Evolutionary conservation across 164 flowering plant species (phyloP), one percentile per base, ranked within the genome.

Genomic region (Malania oleifera): DNA sequence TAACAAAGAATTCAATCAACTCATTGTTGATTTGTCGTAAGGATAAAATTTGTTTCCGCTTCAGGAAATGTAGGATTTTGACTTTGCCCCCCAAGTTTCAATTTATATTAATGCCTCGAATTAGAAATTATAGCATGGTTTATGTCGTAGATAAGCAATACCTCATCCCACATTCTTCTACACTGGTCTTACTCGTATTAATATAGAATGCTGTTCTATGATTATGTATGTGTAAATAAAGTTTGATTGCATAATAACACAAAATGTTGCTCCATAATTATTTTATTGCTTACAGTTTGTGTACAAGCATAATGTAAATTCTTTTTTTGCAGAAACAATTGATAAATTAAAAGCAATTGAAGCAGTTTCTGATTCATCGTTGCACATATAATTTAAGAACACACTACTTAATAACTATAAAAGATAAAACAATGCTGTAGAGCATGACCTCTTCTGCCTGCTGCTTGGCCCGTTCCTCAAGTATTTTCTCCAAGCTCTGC

Each of bases 401-500:
- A 40, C n/a, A 15, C 14, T 15, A 12, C 13, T 14, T 0, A 40
- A 45, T 5, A 61, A 29, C 24, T 17, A 44, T 22, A 34, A 26
- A 9, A n/a, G 27, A 45, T 47, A 24, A 37, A 1, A 0, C n/a
- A 41, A 41, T 15, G 19, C 17, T 23, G 5, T 27, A 11, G 31
- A 26, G 22, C 14, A 12, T 68, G 62, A 93, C 98, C 95, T 93
- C 97, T 67, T 82, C 78, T 43, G 75, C 98, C 66, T 90, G 97
- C 67, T 89, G 92, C 65, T 74, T 88, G 37, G 84, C 91, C 46
- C 87, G 82, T 67, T 89, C 98, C 49, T 86, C 96, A 39, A 93
- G 80, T 68, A 87, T 89, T 69, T 90, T 89, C 82, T 86, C 97
- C 59, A 93, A 73, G 73, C 96, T 89, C 67, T 86, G 85, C 64